Conservation (phyloP, 1,139 yeast genomes). For the Yamadazyma friedrichii region DNA sequence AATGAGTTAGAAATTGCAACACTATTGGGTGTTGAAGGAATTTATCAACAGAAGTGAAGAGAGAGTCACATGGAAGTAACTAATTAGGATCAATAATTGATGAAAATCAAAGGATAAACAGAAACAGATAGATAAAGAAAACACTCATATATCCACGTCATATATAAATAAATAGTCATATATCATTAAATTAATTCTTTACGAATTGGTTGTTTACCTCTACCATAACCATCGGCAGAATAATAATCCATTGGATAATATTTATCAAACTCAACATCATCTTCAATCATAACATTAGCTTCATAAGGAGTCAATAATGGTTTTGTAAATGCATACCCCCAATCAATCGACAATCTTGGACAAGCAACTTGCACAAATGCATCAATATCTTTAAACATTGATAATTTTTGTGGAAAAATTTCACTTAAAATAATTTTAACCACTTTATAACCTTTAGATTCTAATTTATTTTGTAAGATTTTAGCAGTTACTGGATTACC, state of each 20-base stretch:
- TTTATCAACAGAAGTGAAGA: not conserved
- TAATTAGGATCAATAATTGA: too few relatives aligned
- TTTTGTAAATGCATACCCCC: slow-evolving; percentile 97
- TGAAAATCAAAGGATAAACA: too few relatives aligned
- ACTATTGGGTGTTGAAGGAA: slow-evolving; percentile 54
- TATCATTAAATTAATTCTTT: slow-evolving; percentile 2
- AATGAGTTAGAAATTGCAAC: slow-evolving; percentile 60
- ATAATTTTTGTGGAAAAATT: slow-evolving; percentile 87
- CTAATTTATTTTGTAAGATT: slow-evolving; percentile 56
- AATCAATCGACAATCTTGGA: slow-evolving; percentile 92
- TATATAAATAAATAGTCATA: not conserved
- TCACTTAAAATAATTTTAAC: slow-evolving; percentile 87
- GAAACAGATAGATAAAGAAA: too few relatives aligned
- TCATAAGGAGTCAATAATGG: slow-evolving; percentile 96
- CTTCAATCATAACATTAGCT: slow-evolving; percentile 83
- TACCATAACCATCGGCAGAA: slow-evolving; percentile 86
- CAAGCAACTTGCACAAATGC: slow-evolving; percentile 98
- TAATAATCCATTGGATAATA: slow-evolving; percentile 96
- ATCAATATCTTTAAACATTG: slow-evolving; percentile 93
- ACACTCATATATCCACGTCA: not conserved
- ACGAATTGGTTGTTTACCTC: slow-evolving; percentile 68
- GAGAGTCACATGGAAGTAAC: too few relatives aligned
- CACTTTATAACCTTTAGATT: slow-evolving; percentile 58
- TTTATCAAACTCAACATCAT: slow-evolving; percentile 67
- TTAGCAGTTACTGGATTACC: slow-evolving; percentile 81